Conservation (phyloP, 1,284 basidiomycete species). For the Irpex lacteus region DNA sequence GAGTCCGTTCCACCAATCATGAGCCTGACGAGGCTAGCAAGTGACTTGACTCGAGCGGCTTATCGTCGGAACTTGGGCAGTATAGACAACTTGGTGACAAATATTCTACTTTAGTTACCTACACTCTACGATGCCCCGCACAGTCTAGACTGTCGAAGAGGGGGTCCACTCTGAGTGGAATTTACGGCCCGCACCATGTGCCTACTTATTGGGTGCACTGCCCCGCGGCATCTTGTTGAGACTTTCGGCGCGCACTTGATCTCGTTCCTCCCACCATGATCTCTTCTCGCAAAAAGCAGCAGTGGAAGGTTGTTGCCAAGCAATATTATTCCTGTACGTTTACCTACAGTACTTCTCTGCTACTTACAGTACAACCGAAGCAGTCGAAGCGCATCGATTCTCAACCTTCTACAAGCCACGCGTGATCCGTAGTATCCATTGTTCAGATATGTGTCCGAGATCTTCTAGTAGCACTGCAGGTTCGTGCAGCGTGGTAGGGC, state of each 20-base stretch:
- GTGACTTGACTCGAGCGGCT: background rate
- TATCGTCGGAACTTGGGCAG: background rate
- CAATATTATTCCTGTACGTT: background rate
- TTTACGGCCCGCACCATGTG: background rate
- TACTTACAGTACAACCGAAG: background rate
- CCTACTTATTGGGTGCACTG: background rate
- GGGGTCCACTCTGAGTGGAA: background rate
- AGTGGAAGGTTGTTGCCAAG: background rate
- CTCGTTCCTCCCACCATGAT: background rate
- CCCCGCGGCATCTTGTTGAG: background rate
- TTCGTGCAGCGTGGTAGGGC: background rate
- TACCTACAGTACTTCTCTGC: background rate
- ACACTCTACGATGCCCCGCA: background rate
- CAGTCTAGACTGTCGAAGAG: background rate
- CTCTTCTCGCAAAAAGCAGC: background rate
- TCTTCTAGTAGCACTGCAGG: background rate
- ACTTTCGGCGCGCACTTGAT: background rate
- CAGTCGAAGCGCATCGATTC: background rate
- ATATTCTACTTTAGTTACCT: background rate
- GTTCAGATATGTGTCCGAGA: background rate
- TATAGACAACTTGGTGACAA: background rate
- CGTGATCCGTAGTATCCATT: background rate
- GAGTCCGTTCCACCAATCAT: background rate
- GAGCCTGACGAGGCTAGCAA: background rate
- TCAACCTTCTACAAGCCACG: background rate